A percentile compares a stretch with the other conserved stretches of the same genome.
These are phyloP conservation scores for Exutisphaerella laricina DNA, from an alignment of 2,329 filamentous ascomycete genomes.

Conservation along the genomic window DNA sequence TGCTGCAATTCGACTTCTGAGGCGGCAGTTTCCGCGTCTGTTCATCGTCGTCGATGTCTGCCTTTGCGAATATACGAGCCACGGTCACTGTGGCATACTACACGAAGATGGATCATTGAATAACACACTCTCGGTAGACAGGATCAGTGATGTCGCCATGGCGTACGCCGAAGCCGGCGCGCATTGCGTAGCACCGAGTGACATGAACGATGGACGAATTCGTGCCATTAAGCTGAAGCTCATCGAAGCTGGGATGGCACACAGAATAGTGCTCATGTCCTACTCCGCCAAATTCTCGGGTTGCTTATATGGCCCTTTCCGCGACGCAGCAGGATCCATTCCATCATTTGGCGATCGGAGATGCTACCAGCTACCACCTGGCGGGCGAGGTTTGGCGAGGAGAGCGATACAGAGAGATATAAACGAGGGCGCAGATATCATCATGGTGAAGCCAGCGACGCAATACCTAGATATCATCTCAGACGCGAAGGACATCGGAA, in stretches of 20 bases:
- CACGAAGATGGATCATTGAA: conserved; percentile 89
- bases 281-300: conserved; percentile 98
- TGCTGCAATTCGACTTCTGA: conserved; percentile 73
- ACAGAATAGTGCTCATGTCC: conserved; percentile 90
- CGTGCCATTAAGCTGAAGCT: conserved; percentile 97
- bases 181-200: conserved; percentile 92
- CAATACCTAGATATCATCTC: conserved; percentile 97
- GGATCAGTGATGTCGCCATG: conserved; percentile 95
- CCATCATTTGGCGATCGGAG: conserved; percentile 91
- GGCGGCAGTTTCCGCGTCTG: conserved; percentile 78
- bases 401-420: conserved; percentile 88
- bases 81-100: conserved; percentile 95
- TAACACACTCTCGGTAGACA: conserved; percentile 87
- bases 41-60: conserved; percentile 93
- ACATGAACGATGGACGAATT: conserved; percentile 98
- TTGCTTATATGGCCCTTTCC: conserved; percentile 93
- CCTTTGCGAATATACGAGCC: conserved; percentile 96
- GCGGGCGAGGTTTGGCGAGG: conserved; percentile 83
- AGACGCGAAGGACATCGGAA: conserved; percentile 90
- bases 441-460: conserved; percentile 98
- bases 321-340: conserved; percentile 85
- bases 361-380: conserved; percentile 94
- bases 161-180: conserved; percentile 94
- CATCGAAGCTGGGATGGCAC: conserved; percentile 88
- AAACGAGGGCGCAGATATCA: conserved; percentile 88